Evolutionary conservation across 2,329 filamentous ascomycete species (phyloP).

Genomic region (Aspergillus pseudotamarii): DNA sequence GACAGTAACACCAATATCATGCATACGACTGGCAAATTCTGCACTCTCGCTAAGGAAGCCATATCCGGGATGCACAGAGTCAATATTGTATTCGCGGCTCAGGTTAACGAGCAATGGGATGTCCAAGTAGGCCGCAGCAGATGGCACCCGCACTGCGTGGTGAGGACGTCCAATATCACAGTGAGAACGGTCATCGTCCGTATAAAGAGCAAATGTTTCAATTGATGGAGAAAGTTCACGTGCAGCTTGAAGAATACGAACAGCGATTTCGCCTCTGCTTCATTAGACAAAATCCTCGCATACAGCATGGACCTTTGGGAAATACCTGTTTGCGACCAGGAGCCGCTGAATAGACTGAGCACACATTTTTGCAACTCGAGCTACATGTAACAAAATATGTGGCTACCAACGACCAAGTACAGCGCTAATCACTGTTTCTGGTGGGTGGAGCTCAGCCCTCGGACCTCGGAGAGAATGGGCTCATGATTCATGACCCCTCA

Average conservation of each 20-base stretch:
- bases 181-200: conserved; percentile 58
- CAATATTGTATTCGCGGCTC: conserved; percentile 54
- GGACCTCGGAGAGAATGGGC: conserved; percentile 19
- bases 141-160: conserved; percentile 54
- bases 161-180: conserved; percentile 51
- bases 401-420: too few species aligned
- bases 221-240: conserved; percentile 55
- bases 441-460: conserved; percentile 13
- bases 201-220: conserved; percentile 60
- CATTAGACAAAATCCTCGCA: background rate
- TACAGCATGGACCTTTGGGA: background rate
- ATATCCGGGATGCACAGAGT: conserved; percentile 62
- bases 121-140: conserved; percentile 57
- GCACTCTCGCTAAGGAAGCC: conserved; percentile 64
- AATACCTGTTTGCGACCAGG: conserved; percentile 57
- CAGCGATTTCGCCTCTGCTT: conserved; percentile 64
- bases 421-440: background rate
- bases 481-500: conserved; percentile 19
- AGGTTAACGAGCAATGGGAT: conserved; percentile 53
- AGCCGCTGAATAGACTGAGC: conserved; percentile 49
- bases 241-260: conserved; percentile 62
- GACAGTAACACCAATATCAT: conserved; percentile 52
- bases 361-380: background rate
- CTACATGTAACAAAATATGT: background rate
- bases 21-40: conserved; percentile 53